Conservation (phyloP, 148 eudicot species). For the Vaccinium myrtillus region DNA sequence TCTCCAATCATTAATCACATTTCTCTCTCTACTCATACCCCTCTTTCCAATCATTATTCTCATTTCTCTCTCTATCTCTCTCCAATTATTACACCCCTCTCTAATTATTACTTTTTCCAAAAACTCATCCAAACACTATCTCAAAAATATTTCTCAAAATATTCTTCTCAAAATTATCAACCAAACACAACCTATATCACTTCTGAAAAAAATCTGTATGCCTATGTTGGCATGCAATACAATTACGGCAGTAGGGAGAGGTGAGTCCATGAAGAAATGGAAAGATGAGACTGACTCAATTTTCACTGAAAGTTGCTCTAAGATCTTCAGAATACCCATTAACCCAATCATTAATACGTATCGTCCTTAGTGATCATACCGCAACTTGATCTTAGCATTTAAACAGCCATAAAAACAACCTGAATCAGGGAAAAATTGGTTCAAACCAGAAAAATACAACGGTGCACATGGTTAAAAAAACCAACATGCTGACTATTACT, state of each 20-base stretch:
- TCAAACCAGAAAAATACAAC: neutral
- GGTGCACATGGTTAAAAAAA: neutral
- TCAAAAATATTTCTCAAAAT: too few relatives aligned
- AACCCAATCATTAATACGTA: neutral
- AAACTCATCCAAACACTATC: too few relatives aligned
- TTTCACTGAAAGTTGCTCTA: neutral
- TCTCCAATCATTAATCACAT: too few relatives aligned
- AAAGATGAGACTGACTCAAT: neutral
- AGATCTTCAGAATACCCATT: neutral
- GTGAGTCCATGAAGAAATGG: neutral
- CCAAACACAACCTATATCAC: too few relatives aligned
- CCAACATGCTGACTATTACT: neutral
- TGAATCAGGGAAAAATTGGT: neutral
- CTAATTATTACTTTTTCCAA: too few relatives aligned
- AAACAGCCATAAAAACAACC: neutral
- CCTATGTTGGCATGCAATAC: neutral
- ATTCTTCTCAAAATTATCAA: too few relatives aligned
- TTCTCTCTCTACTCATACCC: too few relatives aligned
- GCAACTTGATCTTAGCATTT: neutral
- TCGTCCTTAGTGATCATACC: neutral
- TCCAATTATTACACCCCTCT: too few relatives aligned
- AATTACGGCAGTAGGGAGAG: neutral
- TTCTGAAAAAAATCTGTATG: neutral
- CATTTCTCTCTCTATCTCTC: too few relatives aligned
- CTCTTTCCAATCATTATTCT: too few relatives aligned